Evolutionary conservation across 257 asterid species (phyloP).

Genomic region (Osmanthus fragrans): DNA sequence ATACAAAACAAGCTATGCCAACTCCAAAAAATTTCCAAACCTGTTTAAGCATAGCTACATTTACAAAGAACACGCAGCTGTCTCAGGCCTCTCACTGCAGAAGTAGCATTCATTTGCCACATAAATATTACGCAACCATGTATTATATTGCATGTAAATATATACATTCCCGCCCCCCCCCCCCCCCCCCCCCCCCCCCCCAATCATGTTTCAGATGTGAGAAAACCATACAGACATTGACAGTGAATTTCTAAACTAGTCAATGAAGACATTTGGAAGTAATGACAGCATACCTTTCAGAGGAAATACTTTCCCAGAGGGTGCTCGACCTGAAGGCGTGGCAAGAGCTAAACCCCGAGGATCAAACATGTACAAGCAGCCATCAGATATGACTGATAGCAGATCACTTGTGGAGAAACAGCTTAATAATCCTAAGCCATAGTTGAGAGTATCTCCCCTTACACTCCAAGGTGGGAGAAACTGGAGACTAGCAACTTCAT

Average conservation of each 20-base stretch:
- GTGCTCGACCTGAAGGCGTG: conserved; percentile 60
- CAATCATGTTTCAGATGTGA: conserved; percentile 13
- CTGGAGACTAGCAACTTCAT: conserved; percentile 86
- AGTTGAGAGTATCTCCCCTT: conserved; percentile 80
- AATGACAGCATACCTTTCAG: conserved; percentile 55
- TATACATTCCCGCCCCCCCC: too few relatives aligned
- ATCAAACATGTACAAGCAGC: conserved; percentile 87
- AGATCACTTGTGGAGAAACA: conserved; percentile 86
- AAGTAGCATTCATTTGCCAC: too few relatives aligned
- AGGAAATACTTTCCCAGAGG: conserved; percentile 87
- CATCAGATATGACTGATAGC: conserved; percentile 83
- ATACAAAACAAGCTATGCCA: neutral
- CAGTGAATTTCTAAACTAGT: conserved; percentile 20
- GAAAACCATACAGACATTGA: conserved; percentile 16
- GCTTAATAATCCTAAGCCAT: conserved; percentile 93
- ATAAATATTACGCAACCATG: too few relatives aligned
- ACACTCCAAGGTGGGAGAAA: conserved; percentile 96
- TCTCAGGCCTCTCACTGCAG: too few relatives aligned
- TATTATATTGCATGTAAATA: too few relatives aligned
- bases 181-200: too few relatives aligned
- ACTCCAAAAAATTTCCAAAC: too few relatives aligned
- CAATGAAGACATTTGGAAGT: neutral
- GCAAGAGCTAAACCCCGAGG: conserved; percentile 86
- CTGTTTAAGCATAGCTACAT: too few relatives aligned
- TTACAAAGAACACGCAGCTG: too few relatives aligned